Evolutionary conservation across 805 yeast genomes (phyloP), one percentile per base, ranked within the genome.

Genomic region (Nakazawaea ishiwadae): DNA sequence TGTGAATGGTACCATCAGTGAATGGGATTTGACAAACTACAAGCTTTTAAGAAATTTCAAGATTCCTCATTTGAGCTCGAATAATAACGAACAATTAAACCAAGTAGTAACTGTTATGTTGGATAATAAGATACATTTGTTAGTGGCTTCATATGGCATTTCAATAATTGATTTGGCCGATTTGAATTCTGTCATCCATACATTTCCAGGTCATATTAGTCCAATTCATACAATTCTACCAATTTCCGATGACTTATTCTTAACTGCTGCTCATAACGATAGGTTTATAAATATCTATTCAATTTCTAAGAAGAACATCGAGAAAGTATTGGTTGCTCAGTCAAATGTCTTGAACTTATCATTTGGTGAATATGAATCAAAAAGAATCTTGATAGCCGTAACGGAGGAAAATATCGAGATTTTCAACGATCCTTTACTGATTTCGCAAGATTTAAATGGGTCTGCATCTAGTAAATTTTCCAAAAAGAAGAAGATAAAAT

Each of bases 201-300:
- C 3, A 7, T 68, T 76, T 55, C 88, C 95, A 2, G 95, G 91
- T 20, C 95, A 87, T 55, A 76, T 85, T 23, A 73, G 84, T 15
- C 81, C 88, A 4, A 72, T 87, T 31, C 69, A 68, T 50, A 60
- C 77, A 10, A 60, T 81, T 9, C 43, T 71, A 28, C 62, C 71
- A 5, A 54, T 70, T 15, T 46, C 53, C 7, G 58, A 61, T 7
- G 72, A 73, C 35, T 65, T 63, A 35, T 77, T 88, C 51, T 59
- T 85, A 32, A 81, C 93, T 1, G 73, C 83, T 39, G 95, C 96
- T 1, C 66, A 67, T 27, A 81, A 81, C 46, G 98, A 90, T 59
- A 73, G 97, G 50, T 88, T 86, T 58, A 71, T 89, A 49, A 87
- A 87, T 56, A 65, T 84, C 28, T 81, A 83, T 54, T 73, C 82